Conservation (phyloP, 495 filamentous ascomycete genomes). For the Talaromyces borbonicus region DNA sequence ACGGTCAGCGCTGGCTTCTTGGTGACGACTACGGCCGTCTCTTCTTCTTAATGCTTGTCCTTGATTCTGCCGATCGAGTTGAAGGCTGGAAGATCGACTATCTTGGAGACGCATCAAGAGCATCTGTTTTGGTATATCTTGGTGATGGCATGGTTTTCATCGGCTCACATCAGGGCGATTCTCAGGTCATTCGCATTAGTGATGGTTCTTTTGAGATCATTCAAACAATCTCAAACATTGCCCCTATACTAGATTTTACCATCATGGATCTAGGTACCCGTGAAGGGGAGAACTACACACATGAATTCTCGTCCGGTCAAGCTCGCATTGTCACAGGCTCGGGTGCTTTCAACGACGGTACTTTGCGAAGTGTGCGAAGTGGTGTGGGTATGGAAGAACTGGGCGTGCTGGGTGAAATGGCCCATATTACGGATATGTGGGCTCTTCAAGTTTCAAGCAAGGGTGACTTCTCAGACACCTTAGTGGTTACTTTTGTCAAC, state of each 20-base stretch:
- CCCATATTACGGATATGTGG: conserved; percentile 62
- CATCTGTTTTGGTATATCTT: conserved; percentile 69
- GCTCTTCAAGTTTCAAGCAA: conserved; percentile 43
- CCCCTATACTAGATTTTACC: conserved; percentile 84
- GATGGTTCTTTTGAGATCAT: conserved; percentile 49
- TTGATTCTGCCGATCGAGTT: conserved; percentile 53
- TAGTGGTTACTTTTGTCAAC: conserved; percentile 71
- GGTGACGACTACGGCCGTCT: conserved; percentile 84
- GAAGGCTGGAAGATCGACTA: conserved; percentile 53
- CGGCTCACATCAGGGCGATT: conserved; percentile 87
- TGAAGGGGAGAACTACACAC: conserved; percentile 63
- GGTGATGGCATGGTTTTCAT: conserved; percentile 68
- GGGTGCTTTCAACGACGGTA: conserved; percentile 78
- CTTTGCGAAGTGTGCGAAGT: conserved; percentile 77
- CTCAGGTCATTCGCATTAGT: conserved; percentile 64
- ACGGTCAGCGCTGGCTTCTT: conserved; percentile 69
- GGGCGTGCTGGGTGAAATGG: conserved; percentile 71
- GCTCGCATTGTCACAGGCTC: conserved; percentile 89
- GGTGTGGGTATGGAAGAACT: conserved; percentile 89
- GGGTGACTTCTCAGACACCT: conserved; percentile 48
- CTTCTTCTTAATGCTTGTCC: conserved; percentile 65
- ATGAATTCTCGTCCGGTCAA: conserved; percentile 90
- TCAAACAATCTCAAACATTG: conserved; percentile 76
- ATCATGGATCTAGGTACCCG: conserved; percentile 92
- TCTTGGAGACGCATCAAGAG: conserved; percentile 63